A percentile compares a stretch with the other conserved stretches of the same genome.
These are phyloP conservation scores for Zarea fungicola DNA, from an alignment of 2,329 filamentous ascomycete species.

Conservation along the genomic window DNA sequence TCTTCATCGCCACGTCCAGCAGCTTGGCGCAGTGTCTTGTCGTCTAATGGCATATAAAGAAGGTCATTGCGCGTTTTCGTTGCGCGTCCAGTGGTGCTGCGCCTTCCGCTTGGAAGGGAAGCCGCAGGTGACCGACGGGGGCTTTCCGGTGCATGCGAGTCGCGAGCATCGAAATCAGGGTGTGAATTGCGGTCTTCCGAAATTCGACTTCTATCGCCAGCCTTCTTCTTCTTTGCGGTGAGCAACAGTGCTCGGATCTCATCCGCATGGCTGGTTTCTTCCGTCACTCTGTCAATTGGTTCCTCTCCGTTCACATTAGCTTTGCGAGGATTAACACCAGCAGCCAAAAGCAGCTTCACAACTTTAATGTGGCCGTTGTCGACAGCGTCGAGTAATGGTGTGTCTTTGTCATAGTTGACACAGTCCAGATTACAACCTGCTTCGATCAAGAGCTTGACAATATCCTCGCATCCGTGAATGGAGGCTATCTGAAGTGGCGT, in stretches of 20 bases:
- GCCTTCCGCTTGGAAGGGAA: conserved; percentile 37
- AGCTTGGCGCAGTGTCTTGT: conserved; percentile 55
- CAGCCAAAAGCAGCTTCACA: conserved; percentile 74
- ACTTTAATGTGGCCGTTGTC: conserved; percentile 92
- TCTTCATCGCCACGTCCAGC: conserved; percentile 58
- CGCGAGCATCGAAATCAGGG: conserved; percentile 39
- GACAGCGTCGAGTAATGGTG: conserved; percentile 89
- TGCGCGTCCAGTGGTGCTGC: conserved; percentile 51
- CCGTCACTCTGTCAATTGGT: conserved; percentile 75
- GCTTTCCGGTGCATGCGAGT: conserved; percentile 53
- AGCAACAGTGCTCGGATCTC: conserved; percentile 69
- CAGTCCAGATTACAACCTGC: conserved; percentile 81
- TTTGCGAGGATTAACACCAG: conserved; percentile 86
- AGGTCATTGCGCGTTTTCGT: conserved; percentile 61
- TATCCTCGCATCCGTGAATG: conserved; percentile 77
- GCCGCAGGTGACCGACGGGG: conserved; percentile 52
- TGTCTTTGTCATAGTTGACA: conserved; percentile 77
- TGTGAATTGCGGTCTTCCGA: conserved; percentile 53
- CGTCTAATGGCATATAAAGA: conserved; percentile 58
- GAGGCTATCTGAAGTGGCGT: conserved; percentile 91
- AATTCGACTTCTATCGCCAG: conserved; percentile 48
- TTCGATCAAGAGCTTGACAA: conserved; percentile 81
- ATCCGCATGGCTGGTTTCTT: conserved; percentile 69
- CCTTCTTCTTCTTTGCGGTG: conserved; percentile 52
- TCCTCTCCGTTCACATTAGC: conserved; percentile 91